Evolutionary conservation across 2,329 filamentous ascomycete species (phyloP), one percentile per base, ranked within the genome.

Genomic region (Salinomyces thailandicus): DNA sequence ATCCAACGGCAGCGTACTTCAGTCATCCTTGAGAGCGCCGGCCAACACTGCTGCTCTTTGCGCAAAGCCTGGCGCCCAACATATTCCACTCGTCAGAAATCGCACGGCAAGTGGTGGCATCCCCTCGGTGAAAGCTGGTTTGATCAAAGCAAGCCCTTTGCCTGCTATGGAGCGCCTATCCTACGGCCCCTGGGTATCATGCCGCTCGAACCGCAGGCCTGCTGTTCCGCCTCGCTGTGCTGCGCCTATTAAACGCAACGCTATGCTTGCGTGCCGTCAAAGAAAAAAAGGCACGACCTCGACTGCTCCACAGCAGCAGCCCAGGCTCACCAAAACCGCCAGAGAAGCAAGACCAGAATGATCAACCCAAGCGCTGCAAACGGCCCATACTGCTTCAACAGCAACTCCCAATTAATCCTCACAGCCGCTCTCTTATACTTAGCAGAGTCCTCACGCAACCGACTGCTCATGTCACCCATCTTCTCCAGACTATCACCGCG

Each of bases 351-450:
- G 45, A 95, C 60, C 36, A 96, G 59, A 43, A 96, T 79, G 45
- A 96, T 77, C 39, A 94, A 68, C 2, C 73, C 85, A 39, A 96
- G 67, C 2, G 73, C 85, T 18, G 74, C 89, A 62, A 96, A 79
- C 3, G 91, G 91, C 1, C 86, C 91, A 58, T 96, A 98, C 66
- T 95, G 89, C 71, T 95, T 95, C 44, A 96, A 49, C 59, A 98
- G 67, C 59, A 96, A 66, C 62, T 98, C 89, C 93, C 91, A 98
- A 62, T 98, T 98, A 61, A 98, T 98, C 57, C 82, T 75, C 38
- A 94, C 86, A 1, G 91, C 91, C 3, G 91, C 91, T 58, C 81
- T 79, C 55, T 81, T 77, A 65, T 98, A 98, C 66, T 94, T 96
- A 62, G 81, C 85, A 60, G 82, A 91, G 58, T 98, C 91, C 59